Conservation (phyloP, 495 filamentous ascomycete species). For the Aspergillus steynii region DNA sequence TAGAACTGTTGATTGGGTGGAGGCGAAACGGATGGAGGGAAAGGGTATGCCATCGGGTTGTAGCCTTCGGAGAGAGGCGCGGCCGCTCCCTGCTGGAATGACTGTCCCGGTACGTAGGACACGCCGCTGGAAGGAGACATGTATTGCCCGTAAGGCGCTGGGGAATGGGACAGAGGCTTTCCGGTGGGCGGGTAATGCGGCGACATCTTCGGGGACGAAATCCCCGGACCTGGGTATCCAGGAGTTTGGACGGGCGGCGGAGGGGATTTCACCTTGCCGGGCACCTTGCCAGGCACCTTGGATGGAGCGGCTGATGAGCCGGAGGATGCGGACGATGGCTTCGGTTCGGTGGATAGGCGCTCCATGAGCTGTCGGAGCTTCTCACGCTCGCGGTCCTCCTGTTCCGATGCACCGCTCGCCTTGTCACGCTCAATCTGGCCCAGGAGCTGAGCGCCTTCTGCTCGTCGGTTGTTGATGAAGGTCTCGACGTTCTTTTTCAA, state of each 20-base stretch:
- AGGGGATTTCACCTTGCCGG: conserved; percentile 33
- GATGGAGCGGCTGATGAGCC: conserved; percentile 42
- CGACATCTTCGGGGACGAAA: conserved; percentile 43
- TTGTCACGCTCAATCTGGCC: conserved; percentile 82
- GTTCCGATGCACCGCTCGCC: conserved; percentile 63
- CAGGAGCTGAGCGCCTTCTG: conserved; percentile 87
- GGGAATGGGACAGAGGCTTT: conserved; percentile 39
- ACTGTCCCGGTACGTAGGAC: conserved; percentile 35
- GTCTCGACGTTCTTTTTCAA: conserved; percentile 96
- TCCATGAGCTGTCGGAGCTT: conserved; percentile 90
- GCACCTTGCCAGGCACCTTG: conserved; percentile 10
- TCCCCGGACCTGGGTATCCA: conserved; percentile 35
- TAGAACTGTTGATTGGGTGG: conserved; percentile 47
- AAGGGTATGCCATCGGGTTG: conserved; percentile 57
- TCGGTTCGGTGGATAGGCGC: conserved; percentile 80
- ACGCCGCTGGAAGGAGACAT: conserved; percentile 27
- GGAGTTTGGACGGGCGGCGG: conserved; percentile 46
- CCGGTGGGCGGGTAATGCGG: conserved; percentile 49
- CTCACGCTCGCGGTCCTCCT: conserved; percentile 84
- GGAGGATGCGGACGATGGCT: conserved; percentile 42
- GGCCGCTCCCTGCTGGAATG: conserved; percentile 49
- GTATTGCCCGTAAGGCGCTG: conserved; percentile 46
- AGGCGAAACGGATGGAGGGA: conserved; percentile 47
- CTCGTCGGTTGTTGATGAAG: conserved; percentile 91
- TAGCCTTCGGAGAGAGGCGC: conserved; percentile 50